Percentiles rank a stretch among this genome's conserved stretches.
Conservation (phyloP, 2,329 filamentous ascomycete genomes). For the Lasiodiplodia sp. region DNA sequence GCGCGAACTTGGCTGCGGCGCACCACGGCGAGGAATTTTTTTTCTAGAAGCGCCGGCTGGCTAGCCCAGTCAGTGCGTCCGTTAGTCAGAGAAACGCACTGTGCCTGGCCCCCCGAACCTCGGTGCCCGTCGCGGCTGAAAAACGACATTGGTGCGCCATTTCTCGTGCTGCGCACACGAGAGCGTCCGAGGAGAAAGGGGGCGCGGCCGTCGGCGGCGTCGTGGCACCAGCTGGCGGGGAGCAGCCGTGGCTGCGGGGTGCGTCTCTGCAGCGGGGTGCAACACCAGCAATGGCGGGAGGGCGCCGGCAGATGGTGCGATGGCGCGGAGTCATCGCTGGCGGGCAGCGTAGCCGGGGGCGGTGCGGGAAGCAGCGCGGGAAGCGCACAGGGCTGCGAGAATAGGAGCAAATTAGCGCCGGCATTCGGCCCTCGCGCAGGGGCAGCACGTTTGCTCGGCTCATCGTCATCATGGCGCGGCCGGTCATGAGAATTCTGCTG, state of each 20-base stretch:
- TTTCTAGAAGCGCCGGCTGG: conserved; percentile 27
- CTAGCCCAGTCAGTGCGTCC: conserved; percentile 17
- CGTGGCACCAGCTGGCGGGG: background rate
- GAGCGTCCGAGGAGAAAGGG: background rate
- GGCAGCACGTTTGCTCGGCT: conserved; percentile 14
- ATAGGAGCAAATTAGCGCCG: conserved; percentile 26
- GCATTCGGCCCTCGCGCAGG: conserved; percentile 25
- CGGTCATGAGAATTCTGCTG: conserved; percentile 25
- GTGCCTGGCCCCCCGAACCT: conserved; percentile 2
- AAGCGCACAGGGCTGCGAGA: conserved; percentile 22
- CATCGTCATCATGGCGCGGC: conserved; percentile 26
- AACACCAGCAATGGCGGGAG: conserved; percentile 2
- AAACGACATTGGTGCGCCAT: background rate
- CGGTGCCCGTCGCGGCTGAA: conserved; percentile 16
- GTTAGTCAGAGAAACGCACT: conserved; percentile 26
- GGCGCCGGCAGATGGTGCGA: conserved; percentile 17
- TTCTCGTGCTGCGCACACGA: background rate
- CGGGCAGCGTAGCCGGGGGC: conserved; percentile 13
- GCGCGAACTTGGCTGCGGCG: conserved; percentile 19
- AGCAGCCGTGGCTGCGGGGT: background rate
- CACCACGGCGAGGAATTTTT: conserved; percentile 21
- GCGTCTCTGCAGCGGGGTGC: background rate
- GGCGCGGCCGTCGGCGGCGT: too few relatives aligned
- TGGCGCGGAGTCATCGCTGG: conserved; percentile 23
- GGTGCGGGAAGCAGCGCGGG: conserved; percentile 22